Evolutionary conservation across 2,329 filamentous ascomycete species (phyloP).

Genomic region (Fusarium chuoi): DNA sequence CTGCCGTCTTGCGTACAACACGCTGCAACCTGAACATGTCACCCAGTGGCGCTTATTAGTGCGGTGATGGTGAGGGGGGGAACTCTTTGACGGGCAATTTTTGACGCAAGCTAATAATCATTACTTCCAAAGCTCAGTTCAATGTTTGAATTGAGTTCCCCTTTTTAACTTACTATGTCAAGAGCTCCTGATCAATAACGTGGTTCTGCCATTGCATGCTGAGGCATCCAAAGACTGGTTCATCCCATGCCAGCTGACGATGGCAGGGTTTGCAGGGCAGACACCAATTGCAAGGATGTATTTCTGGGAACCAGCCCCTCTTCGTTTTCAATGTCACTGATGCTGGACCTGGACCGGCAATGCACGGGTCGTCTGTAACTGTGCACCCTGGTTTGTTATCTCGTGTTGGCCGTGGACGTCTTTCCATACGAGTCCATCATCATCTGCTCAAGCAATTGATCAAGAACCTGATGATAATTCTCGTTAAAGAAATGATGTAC

Average conservation of each 20-base stretch:
- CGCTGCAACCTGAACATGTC: conserved; percentile 2
- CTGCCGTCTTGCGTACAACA: not conserved
- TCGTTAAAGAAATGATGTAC: not conserved
- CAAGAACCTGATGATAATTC: not conserved
- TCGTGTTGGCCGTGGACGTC: not conserved
- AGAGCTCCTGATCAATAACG: not conserved
- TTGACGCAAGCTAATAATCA: not conserved
- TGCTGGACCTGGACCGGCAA: not conserved
- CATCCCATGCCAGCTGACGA: conserved; percentile 20
- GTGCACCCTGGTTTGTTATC: not conserved
- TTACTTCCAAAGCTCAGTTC: not conserved
- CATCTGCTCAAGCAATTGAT: not conserved
- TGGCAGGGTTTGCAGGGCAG: not conserved
- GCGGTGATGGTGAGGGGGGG: not conserved
- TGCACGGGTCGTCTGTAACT: not conserved
- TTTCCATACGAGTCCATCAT: not conserved
- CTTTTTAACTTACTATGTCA: not conserved
- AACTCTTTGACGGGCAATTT: not conserved
- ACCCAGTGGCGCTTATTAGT: not conserved
- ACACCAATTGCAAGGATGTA: conserved; percentile 1
- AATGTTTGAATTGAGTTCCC: not conserved
- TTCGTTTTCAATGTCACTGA: not conserved
- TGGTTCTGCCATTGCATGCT: not conserved
- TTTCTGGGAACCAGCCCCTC: not conserved
- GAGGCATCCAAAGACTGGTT: not conserved